phyloP scores from a whole-genome alignment of 2,329 filamentous ascomycete genomes.

The Aspergillus costaricaensis region DNA sequence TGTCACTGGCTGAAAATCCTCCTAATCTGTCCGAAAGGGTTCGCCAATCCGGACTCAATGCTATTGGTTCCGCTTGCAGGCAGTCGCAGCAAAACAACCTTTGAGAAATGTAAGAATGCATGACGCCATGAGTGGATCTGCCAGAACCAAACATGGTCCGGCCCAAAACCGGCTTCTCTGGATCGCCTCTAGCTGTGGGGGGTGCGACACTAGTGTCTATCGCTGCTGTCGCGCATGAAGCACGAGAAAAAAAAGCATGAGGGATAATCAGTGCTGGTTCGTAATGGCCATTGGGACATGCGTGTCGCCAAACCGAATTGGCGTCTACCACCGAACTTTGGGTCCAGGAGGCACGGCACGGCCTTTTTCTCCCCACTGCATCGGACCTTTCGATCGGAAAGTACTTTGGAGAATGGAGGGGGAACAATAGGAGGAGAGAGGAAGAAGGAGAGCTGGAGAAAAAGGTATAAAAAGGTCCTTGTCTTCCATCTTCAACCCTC shows the following conservation, averaged over 20 bases:
- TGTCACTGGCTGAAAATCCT: background rate
- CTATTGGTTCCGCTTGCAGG: background rate
- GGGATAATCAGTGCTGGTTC: background rate
- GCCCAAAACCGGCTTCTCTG: slow-evolving; percentile 1
- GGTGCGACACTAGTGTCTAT: too few species aligned
- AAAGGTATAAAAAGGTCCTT: slow-evolving; percentile 7
- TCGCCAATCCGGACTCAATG: background rate
- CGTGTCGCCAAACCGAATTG: too few species aligned
- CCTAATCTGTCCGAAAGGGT: background rate
- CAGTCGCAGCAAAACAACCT: background rate
- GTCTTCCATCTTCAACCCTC: slow-evolving; percentile 6
- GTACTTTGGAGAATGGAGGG: background rate
- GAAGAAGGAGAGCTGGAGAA: background rate
- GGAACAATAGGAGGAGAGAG: background rate
- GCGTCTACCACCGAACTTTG: slow-evolving; percentile 5
- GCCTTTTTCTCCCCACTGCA: background rate
- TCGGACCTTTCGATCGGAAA: background rate
- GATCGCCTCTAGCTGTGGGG: slow-evolving; percentile 5
- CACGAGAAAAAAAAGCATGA: background rate
- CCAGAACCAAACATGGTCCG: slow-evolving; percentile 12
- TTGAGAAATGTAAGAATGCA: slow-evolving; percentile 3
- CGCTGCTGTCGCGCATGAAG: background rate
- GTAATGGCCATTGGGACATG: background rate
- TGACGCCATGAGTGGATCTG: slow-evolving; percentile 28
- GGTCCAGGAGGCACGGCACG: slow-evolving; percentile 10